Evolutionary conservation across 768 basidiomycete species (phyloP).

Genomic region (Boletus patriciae): DNA sequence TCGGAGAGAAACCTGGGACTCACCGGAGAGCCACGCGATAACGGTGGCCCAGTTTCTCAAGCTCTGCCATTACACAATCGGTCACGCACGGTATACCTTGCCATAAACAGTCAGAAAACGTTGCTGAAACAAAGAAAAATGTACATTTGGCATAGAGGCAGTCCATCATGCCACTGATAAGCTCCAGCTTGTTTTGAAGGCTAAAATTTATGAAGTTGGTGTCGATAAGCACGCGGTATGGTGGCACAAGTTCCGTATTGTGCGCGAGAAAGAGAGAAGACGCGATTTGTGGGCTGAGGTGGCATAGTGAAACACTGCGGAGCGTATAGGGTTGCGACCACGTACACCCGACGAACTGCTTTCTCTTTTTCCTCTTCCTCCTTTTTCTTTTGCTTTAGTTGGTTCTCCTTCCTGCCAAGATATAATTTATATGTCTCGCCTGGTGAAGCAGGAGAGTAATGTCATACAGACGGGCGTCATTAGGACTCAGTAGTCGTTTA

Average conservation of each 20-base stretch:
- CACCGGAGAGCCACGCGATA: conserved; percentile 94
- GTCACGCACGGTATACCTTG: conserved; percentile 98
- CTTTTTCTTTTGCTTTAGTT: conserved; percentile 85
- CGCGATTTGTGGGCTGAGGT: conserved; percentile 72
- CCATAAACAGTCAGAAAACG: conserved; percentile 5
- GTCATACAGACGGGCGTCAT: conserved; percentile 85
- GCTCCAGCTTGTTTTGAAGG: conserved; percentile 95
- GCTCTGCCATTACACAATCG: conserved; percentile 97
- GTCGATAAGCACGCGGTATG: conserved; percentile 95
- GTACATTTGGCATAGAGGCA: conserved; percentile 96
- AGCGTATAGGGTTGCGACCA: conserved; percentile 14
- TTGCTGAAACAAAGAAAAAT: conserved; percentile 19
- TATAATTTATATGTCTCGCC: conserved; percentile 1
- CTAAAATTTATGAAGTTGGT: conserved; percentile 99
- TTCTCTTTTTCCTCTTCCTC: conserved; percentile 79
- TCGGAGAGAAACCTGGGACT: conserved; percentile 27
- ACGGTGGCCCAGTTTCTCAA: conserved; percentile 95
- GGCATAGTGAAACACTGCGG: not conserved
- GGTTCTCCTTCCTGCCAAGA: conserved; percentile 80
- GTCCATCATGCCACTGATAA: conserved; percentile 99
- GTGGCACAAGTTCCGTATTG: conserved; percentile 93
- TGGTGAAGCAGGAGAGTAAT: not conserved
- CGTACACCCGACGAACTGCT: conserved; percentile 77
- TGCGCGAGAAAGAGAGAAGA: conserved; percentile 93
- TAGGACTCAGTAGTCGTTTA: conserved; percentile 92